phyloP scores from a whole-genome alignment of 306 rosid species.

The Oemleria cerasiformis region DNA sequence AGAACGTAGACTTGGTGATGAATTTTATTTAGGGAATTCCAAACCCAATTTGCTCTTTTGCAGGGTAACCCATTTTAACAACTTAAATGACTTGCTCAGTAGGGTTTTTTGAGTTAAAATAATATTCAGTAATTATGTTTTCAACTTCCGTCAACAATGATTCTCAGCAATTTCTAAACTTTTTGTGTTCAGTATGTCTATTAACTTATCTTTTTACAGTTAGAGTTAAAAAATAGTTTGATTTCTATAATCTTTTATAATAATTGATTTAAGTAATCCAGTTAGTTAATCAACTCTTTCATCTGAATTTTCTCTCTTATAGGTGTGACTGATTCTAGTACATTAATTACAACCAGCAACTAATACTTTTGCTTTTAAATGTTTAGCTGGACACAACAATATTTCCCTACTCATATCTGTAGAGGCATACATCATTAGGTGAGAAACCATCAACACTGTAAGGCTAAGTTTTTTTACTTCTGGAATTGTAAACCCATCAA shows the following conservation, averaged over 20 bases:
- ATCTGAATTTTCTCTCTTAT: conserved; percentile 14
- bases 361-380: conserved; percentile 26
- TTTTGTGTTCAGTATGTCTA: no score
- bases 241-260: no score
- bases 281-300: conserved; percentile 39
- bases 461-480: background rate
- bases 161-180: background rate
- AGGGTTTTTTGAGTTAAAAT: background rate
- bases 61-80: conserved; percentile 61
- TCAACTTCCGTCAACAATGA: no score
- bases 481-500: no score
- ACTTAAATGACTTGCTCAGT: background rate
- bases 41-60: conserved; percentile 62
- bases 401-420: conserved; percentile 64
- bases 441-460: conserved; percentile 31
- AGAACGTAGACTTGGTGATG: conserved; percentile 46
- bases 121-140: no score
- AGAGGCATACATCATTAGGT: conserved; percentile 60
- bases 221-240: no score
- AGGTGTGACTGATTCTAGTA: conserved; percentile 14
- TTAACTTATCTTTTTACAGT: no score
- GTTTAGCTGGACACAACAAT: conserved; percentile 65
- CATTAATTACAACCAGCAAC: conserved; percentile 13
- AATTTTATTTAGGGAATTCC: conserved; percentile 47
- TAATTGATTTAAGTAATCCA: conserved; percentile 81